phyloP scores from a whole-genome alignment of 768 basidiomycete genomes.

The Serendipita sp. region DNA sequence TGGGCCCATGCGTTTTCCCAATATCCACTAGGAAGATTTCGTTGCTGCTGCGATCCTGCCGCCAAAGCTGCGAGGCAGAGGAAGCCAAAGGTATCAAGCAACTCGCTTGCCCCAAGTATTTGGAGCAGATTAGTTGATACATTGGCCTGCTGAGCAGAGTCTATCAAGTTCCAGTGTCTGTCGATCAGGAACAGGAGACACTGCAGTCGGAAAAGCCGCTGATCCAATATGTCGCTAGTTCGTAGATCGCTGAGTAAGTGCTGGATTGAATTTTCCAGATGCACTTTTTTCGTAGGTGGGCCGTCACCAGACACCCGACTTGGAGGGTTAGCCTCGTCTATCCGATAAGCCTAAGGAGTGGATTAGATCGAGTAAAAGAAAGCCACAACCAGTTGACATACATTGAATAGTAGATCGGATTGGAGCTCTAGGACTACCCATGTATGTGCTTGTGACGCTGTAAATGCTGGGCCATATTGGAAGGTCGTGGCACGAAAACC shows the following conservation, averaged over 20 bases:
- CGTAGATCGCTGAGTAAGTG: slow-evolving; percentile 37
- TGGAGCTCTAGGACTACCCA: slow-evolving; percentile 72
- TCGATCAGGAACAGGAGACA: slow-evolving; percentile 72
- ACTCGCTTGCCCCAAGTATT: slow-evolving; percentile 48
- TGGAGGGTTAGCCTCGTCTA: neutral
- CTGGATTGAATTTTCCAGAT: slow-evolving; percentile 41
- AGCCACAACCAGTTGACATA: slow-evolving; percentile 17
- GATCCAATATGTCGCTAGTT: slow-evolving; percentile 16
- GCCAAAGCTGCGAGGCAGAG: slow-evolving; percentile 63
- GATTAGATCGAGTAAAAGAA: slow-evolving; percentile 5
- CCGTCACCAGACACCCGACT: neutral
- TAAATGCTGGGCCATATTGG: slow-evolving; percentile 58
- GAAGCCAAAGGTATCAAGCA: slow-evolving; percentile 63
- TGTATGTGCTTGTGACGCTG: slow-evolving; percentile 45
- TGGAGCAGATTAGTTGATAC: slow-evolving; percentile 40
- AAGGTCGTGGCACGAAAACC: slow-evolving; percentile 53
- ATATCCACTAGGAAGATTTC: neutral
- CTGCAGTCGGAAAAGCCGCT: slow-evolving; percentile 43
- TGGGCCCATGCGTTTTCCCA: neutral
- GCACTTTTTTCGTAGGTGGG: slow-evolving; percentile 29
- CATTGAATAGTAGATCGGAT: slow-evolving; percentile 59
- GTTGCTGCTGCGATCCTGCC: neutral
- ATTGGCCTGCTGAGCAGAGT: slow-evolving; percentile 37
- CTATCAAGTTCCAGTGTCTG: slow-evolving; percentile 52
- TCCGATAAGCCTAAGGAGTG: slow-evolving; percentile 2